Base-by-base conservation (phyloP, 129 eudicot genomes). In the Centrapalus pauciflorus region DNA sequence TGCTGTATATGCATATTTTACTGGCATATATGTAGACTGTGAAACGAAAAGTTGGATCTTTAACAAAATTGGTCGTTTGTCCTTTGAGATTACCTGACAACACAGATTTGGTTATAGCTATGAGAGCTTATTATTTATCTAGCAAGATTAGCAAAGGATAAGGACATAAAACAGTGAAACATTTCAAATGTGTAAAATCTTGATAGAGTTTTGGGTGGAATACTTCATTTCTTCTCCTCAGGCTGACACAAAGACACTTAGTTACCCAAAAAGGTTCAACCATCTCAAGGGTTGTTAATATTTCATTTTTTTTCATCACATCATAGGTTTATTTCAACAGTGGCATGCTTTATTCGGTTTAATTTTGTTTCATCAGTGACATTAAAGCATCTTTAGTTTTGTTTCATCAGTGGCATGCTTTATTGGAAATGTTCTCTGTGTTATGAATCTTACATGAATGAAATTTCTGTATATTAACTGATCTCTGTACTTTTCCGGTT, bases 401-500 rank as follows among this genome's bases (percentile, higher is more conserved):
- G 49, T 21, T 38, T 38, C 52, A 3, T 59, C 28, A 48, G 61
- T 33, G 49, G 30, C 63, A 61, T 72, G 69, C 69, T 71, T 24
- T 28, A 41, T 23, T 71, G 51, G 23, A 46, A 71, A 28, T 71
- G 43, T 26, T 59, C 49, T 34, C 28, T 72, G 38, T 72, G 11
- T 2, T 32, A 3, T 61, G 29, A 28, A 61, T 49, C 62, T 71
- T 61, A 26, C 30, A 23, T 48, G 20, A 19, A 71, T 71, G 61
- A 46, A 16, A 29, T 5, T 14, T 64, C 34, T 65, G 40, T 56
- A 56, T 45, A 54, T n/a, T 21, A 57, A 61, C 67, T 86, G 66
- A 75, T 80, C 38, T 77, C 32, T 76, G 51, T 55, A 17, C 74
- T 65, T 75, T 55, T 61, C 23, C 66, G 92, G 89, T 82, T 64